These are phyloP conservation scores for Podila minutissima DNA, from an alignment of 192 early-diverging fungal species.

Conservation along the genomic window DNA sequence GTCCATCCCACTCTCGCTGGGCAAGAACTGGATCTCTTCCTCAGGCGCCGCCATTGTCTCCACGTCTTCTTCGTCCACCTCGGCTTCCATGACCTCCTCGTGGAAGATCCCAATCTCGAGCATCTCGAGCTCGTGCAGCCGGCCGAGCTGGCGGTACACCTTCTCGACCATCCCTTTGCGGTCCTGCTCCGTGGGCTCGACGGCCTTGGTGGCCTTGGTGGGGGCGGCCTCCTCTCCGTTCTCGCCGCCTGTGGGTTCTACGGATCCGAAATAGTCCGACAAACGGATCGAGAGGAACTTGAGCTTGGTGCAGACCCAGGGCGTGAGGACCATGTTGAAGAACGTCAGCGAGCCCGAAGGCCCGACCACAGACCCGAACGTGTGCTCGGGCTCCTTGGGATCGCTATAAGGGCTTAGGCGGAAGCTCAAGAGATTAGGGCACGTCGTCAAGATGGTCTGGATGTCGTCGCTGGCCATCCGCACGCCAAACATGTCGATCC, in stretches of 20 bases:
- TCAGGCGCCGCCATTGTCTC: neutral
- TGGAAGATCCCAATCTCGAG: neutral
- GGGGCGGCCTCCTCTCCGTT: neutral
- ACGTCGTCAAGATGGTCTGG: neutral
- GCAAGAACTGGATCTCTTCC: neutral
- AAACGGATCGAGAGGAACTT: neutral
- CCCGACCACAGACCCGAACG: neutral
- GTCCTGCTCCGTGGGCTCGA: neutral
- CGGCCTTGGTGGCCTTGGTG: neutral
- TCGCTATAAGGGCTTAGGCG: neutral
- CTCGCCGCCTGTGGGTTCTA: neutral
- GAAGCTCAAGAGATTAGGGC: neutral
- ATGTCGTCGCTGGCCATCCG: neutral
- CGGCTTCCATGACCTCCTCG: neutral
- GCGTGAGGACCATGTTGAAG: neutral
- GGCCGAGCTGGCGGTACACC: neutral
- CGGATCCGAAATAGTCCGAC: neutral
- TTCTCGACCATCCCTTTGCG: neutral
- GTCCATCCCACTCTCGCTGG: neutral
- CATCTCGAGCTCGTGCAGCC: neutral
- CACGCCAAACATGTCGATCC: constrained; percentile 1
- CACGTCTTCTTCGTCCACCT: neutral
- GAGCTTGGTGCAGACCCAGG: neutral
- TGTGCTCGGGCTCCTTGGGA: neutral
- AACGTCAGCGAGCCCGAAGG: neutral